Percentiles rank a stretch among this genome's conserved stretches.
Conservation (phyloP, 108 stramenopile genomes). For the Stephanodiscus triporus region DNA sequence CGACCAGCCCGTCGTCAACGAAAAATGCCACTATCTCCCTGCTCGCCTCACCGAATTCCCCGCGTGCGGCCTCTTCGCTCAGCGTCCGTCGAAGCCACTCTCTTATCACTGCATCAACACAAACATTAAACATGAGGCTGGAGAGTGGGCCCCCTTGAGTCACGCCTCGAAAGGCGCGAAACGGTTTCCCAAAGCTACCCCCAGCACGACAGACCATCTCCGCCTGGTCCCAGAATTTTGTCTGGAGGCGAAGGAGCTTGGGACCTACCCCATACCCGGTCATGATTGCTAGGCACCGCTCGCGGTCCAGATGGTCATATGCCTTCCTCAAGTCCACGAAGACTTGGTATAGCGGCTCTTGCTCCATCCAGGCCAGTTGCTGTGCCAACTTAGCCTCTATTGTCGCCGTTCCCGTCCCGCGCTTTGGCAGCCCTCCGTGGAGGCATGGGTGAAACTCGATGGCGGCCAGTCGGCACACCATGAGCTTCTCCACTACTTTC, state of each 20-base stretch:
- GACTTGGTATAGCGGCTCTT: conserved; percentile 15
- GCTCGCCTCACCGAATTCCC: not conserved
- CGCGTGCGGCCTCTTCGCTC: not conserved
- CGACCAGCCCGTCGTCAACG: conserved; percentile 21
- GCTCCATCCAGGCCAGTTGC: conserved; percentile 8
- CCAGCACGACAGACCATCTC: not conserved
- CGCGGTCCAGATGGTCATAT: conserved; percentile 24
- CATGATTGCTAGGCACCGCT: conserved; percentile 16
- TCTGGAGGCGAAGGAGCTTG: conserved; percentile 9
- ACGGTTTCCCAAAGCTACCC: conserved; percentile 22
- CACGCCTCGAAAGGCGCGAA: conserved; percentile 7
- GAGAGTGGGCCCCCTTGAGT: conserved; percentile 28
- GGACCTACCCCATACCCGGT: conserved; percentile 22
- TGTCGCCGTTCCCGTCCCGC: conserved; percentile 29
- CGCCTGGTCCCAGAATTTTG: conserved; percentile 2
- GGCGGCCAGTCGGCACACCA: not conserved
- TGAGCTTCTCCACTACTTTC: not conserved
- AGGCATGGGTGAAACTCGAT: conserved; percentile 15
- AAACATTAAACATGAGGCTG: conserved; percentile 22
- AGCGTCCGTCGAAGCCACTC: conserved; percentile 6
- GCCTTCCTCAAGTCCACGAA: conserved; percentile 30
- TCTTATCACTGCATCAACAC: conserved; percentile 19
- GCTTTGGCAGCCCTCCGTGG: conserved; percentile 3
- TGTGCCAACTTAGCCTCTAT: conserved; percentile 27
- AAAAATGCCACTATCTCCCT: conserved; percentile 9